phyloP scores from a whole-genome alignment of 495 filamentous ascomycete genomes.

The Trichoderma asperelloides region DNA sequence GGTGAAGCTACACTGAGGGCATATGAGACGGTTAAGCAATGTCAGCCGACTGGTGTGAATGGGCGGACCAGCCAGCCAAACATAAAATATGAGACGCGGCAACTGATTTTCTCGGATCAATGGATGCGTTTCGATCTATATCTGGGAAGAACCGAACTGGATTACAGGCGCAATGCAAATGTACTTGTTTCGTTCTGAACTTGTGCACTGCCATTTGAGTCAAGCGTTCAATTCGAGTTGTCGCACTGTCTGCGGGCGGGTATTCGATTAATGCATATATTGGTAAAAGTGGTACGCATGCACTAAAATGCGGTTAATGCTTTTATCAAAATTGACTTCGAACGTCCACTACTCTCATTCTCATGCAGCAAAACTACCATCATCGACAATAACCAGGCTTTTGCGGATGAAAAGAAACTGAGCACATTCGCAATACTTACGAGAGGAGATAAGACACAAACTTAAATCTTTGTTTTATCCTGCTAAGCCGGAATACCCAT shows the following conservation, averaged over 20 bases:
- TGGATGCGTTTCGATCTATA: no score
- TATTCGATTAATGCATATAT: neutral
- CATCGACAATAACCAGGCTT: neutral
- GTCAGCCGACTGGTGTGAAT: no score
- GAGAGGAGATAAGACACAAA: neutral
- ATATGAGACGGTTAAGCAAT: no score
- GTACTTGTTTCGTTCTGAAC: no score
- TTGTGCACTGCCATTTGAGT: no score
- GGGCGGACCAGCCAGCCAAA: neutral
- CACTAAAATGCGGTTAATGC: neutral
- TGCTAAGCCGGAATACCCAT: neutral
- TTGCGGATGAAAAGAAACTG: neutral
- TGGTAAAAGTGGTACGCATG: neutral
- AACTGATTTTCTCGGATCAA: no score
- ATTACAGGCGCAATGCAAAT: no score
- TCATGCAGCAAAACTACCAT: neutral
- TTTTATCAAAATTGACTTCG: conserved; percentile 1
- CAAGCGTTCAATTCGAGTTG: no score
- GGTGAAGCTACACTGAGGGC: no score
- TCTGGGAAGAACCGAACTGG: no score
- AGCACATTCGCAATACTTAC: neutral
- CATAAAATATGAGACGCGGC: neutral
- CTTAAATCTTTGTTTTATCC: neutral
- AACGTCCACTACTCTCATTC: neutral
- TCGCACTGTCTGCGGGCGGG: no score